A percentile compares a stretch with the other conserved stretches of the same genome.
These are phyloP conservation scores for Voacanga thouarsii DNA, from an alignment of 257 asterid genomes.

Conservation along the genomic window DNA sequence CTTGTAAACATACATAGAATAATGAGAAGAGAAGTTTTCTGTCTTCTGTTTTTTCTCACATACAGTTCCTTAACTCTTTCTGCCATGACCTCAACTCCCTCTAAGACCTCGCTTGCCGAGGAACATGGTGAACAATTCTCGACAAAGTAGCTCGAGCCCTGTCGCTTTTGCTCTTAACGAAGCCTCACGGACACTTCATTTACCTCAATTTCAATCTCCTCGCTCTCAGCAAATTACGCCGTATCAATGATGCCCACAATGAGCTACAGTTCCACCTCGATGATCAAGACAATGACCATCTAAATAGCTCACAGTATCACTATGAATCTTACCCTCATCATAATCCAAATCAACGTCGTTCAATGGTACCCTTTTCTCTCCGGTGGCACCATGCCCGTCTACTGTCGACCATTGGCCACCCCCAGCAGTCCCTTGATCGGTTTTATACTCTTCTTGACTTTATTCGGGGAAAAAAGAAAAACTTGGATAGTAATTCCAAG, in stretches of 20 bases:
- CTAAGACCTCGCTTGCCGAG: conserved; percentile 88
- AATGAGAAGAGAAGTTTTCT: too few species aligned
- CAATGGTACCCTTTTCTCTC: conserved; percentile 88
- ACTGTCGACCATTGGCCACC: conserved; percentile 71
- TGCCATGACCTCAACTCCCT: conserved; percentile 72
- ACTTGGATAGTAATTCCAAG: background rate
- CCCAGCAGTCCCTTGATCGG: conserved; percentile 74
- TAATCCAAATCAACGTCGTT: conserved; percentile 64
- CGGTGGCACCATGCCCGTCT: conserved; percentile 84
- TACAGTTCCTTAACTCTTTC: conserved; percentile 58
- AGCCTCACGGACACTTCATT: conserved; percentile 83
- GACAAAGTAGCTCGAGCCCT: conserved; percentile 89
- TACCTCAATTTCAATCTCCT: conserved; percentile 87
- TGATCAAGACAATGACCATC: conserved; percentile 36
- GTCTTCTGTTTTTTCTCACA: too few species aligned
- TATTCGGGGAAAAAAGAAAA: conserved; percentile 38
- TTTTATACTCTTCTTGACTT: conserved; percentile 63
- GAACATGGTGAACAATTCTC: conserved; percentile 87
- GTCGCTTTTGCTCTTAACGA: conserved; percentile 64
- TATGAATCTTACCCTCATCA: conserved; percentile 69
- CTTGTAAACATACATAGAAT: too few species aligned
- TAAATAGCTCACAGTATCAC: conserved; percentile 51
- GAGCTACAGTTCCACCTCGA: conserved; percentile 61
- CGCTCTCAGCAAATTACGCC: conserved; percentile 80
- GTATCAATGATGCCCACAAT: conserved; percentile 69